Base-by-base conservation (phyloP, 192 early-diverging fungal genomes). In the Coemansia sp. region DNA sequence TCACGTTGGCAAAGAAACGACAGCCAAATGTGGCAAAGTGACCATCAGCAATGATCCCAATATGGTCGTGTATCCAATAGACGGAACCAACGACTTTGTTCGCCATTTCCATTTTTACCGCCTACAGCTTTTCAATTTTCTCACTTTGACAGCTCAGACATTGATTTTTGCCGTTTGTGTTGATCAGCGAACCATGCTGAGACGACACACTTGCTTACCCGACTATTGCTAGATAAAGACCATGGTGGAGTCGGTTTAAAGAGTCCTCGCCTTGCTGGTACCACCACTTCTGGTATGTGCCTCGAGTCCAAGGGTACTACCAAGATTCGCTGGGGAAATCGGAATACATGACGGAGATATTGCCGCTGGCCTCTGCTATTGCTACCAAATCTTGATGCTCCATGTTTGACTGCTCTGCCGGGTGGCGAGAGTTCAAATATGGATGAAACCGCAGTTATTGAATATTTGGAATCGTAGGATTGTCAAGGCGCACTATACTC, bases 281-380 rank as follows among this genome's bases (percentile, higher is more conserved):
- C 90, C 29, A 95, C 92, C 3, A 91, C 93, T 0, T 72, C 95
- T 27, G 90, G 91, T 60, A 84, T 96, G 83, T 90, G 91, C 62
- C 81, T 87, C 38, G 89, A 95, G 34, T 95, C 95, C 11, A 88
- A 92, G 49, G 96, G 95, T 27, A 83, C 88, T 15, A 79, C 90
- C 8, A 96, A 99, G 71, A 73, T 92, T 8, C 98, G 95, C 78
- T 99, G 95, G 93, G 27, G 97, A 99, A 76, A 86, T 90, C 47
- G 97, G 96, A 7, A 86, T 72, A 11, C 83, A 81, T 49, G 62
- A 67, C 53, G 95, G 95, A 94, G 97, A 99, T 76, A 91, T 98
- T 40, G 90, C 91, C 22, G 97, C 95, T 18, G 95, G 27, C 88
- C n/a, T 84, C 89, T 4, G 86, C 94, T 16, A 92, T 99, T 74